Evolutionary conservation across 805 yeast genomes (phyloP).

Genomic region (Ogataea paraovalis): DNA sequence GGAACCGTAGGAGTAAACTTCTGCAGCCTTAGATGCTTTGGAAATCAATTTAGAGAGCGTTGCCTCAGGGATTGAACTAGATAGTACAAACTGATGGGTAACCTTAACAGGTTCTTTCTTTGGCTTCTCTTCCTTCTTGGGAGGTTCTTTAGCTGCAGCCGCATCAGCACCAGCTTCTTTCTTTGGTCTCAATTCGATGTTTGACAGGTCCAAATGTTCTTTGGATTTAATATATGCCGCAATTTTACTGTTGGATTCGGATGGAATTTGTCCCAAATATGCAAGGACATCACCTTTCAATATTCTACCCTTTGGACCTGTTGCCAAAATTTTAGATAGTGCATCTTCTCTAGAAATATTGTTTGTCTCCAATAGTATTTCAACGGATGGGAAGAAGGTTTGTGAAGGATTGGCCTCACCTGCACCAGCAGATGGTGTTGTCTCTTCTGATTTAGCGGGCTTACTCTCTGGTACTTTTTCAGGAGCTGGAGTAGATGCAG

Average conservation of each 20-base stretch:
- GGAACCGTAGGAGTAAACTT: conserved; percentile 38
- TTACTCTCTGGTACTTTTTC: conserved; percentile 4
- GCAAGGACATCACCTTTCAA: conserved; percentile 91
- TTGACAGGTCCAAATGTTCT: conserved; percentile 67
- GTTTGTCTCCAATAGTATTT: conserved; percentile 55
- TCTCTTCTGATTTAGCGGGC: conserved; percentile 24
- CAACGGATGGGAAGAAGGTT: conserved; percentile 76
- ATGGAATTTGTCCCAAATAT: conserved; percentile 66
- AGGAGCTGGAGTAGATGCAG: conserved; percentile 15
- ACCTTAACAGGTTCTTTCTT: conserved; percentile 33
- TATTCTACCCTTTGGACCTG: conserved; percentile 87
- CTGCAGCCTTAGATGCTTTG: conserved; percentile 44
- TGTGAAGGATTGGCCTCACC: conserved; percentile 61
- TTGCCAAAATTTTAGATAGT: conserved; percentile 62
- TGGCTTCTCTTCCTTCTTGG: conserved; percentile 21
- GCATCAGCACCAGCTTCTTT: conserved; percentile 4
- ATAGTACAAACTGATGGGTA: conserved; percentile 28
- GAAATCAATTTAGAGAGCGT: conserved; percentile 34
- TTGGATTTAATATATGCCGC: conserved; percentile 52
- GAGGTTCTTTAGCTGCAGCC: conserved; percentile 6
- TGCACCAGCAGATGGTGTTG: conserved; percentile 15
- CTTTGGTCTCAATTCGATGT: conserved; percentile 44
- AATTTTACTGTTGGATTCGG: conserved; percentile 49
- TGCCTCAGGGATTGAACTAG: conserved; percentile 28
- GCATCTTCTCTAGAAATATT: conserved; percentile 70